Evolutionary conservation across 345 rosid species (phyloP), one percentile per base, ranked within the genome.

Genomic region (Citrus hindsii): DNA sequence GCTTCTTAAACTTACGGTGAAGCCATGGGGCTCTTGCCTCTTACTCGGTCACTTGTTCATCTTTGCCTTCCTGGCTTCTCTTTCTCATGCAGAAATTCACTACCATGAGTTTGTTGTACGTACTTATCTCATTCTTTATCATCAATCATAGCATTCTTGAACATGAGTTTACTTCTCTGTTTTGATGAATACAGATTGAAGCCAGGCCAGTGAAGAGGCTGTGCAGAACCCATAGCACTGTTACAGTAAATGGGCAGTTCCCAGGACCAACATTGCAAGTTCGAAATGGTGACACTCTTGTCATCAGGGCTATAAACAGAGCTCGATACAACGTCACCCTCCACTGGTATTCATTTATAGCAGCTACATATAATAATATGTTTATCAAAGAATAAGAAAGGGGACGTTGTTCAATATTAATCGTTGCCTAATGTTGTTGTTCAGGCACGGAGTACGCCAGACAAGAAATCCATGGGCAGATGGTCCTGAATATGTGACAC

Each of bases 401-500:
- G 13, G 51, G 14, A 46, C 18, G 51, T 19, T 28, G 63, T 33
- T 21, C 28, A 5, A 76, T 25, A 56, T 56, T 16, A 22, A 66
- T 51, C 48, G 25, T 48, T 77, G 51, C 70, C 72, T 80, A 24
- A n/a, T 38, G 24, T 12, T 46, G 9, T 21, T 68, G 22, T 69
- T 25, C 88, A 92, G 95, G 96, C 97, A 94, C 76, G 98, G 98
- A 27, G 12, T 94, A 69, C 84, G 79, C 75, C 94, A 90, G 67
- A 75, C 83, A 21, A 77, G 95, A 33, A 92, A 94, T 79, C 98
- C 98, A 42, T 94, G 98, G 98, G 97, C 93, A 1, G 98, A 94
- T 77, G 98, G 98, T 19, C 97, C 97, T 6, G 95, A 88, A 77
- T 88, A 83, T 73, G 86, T 94, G 76, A 94, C 97, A 0, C 98